These are phyloP conservation scores for Crassisporium funariophilum DNA, from an alignment of 768 basidiomycete species.

Conservation along the genomic window DNA sequence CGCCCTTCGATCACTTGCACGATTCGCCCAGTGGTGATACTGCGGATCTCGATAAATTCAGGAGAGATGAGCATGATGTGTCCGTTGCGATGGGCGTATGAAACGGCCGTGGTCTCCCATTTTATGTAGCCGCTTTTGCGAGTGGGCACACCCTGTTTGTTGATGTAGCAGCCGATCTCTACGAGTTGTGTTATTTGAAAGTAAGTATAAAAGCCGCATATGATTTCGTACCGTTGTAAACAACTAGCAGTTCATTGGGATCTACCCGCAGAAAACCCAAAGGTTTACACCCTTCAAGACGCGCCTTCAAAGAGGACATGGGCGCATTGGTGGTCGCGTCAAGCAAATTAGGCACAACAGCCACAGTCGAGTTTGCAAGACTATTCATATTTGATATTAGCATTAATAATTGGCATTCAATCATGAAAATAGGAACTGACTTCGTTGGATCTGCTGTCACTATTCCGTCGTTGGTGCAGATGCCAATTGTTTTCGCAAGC, in stretches of 20 bases:
- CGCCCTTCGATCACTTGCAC: slow-evolving; percentile 81
- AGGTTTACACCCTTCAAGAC: slow-evolving; percentile 58
- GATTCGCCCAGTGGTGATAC: slow-evolving; percentile 62
- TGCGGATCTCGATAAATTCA: slow-evolving; percentile 76
- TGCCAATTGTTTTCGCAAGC: slow-evolving; percentile 62
- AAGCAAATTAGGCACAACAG: slow-evolving; percentile 62
- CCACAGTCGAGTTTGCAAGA: slow-evolving; percentile 40
- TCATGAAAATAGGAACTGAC: slow-evolving; percentile 41
- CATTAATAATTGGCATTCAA: not conserved
- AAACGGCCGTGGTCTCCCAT: slow-evolving; percentile 73
- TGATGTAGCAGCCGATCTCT: slow-evolving; percentile 81
- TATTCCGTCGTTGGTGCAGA: slow-evolving; percentile 66
- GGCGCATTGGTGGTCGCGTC: slow-evolving; percentile 40
- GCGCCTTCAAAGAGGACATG: slow-evolving; percentile 56
- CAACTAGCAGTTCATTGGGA: slow-evolving; percentile 59
- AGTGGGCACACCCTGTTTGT: slow-evolving; percentile 64
- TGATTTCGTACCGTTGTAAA: slow-evolving; percentile 76
- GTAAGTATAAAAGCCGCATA: not conserved
- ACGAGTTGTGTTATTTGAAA: not conserved
- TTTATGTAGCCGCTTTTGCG: slow-evolving; percentile 66
- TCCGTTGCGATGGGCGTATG: slow-evolving; percentile 61
- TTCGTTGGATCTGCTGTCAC: slow-evolving; percentile 67
- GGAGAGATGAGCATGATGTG: slow-evolving; percentile 74
- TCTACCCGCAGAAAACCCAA: slow-evolving; percentile 66
- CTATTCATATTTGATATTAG: slow-evolving; percentile 25